Percentiles rank a stretch among this genome's conserved stretches.
phyloP scores from a whole-genome alignment of 2,329 filamentous ascomycete species.

The Penicillium expansum region DNA sequence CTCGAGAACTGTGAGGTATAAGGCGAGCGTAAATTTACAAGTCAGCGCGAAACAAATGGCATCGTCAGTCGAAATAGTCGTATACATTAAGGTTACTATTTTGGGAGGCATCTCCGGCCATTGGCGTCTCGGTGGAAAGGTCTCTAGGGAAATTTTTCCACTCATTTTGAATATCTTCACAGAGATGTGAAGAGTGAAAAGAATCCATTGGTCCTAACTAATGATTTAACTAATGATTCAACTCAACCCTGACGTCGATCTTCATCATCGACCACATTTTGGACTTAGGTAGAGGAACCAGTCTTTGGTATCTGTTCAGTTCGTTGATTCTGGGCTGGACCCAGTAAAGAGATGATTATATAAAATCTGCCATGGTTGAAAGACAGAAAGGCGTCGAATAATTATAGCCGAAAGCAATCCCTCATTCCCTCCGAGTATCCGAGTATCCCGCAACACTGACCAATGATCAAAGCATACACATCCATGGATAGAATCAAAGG shows the following conservation, averaged over 20 bases:
- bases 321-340: no score
- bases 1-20: not conserved
- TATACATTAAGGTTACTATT: not conserved
- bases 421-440: no score
- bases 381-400: no score
- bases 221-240: not conserved
- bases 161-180: not conserved
- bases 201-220: not conserved
- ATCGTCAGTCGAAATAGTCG: not conserved
- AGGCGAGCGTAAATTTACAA: not conserved
- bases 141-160: not conserved
- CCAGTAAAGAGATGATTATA: no score
- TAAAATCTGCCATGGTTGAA: no score
- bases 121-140: not conserved
- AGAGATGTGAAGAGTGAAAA: not conserved
- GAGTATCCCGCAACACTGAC: no score
- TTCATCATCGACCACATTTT: not conserved
- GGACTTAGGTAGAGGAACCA: not conserved
- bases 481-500: conserved; percentile 18
- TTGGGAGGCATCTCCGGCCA: not conserved
- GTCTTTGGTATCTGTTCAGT: no score
- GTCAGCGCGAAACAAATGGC: not conserved
- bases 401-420: no score
- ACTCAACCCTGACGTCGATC: not conserved
- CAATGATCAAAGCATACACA: no score